Evolutionary conservation across 371 early-diverging fungal genomes (phyloP), one percentile per base, ranked within the genome.

Genomic region (Blyttiomyces sp.): DNA sequence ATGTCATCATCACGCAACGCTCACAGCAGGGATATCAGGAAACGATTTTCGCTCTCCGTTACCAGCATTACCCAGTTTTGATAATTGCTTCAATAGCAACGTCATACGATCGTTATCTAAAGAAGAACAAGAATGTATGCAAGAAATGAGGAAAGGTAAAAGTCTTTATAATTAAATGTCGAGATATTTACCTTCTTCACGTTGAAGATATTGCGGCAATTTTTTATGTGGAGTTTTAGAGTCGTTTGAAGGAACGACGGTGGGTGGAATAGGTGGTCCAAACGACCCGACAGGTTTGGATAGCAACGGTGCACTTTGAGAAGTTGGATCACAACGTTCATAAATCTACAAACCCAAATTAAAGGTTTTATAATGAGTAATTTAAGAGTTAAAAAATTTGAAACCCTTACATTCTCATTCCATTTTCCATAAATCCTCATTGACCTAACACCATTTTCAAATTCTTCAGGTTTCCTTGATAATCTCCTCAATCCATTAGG

Each of bases 371-470:
- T n/a, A 9, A 11, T 32, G 9, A 9, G 13, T 19, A 5, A 48
- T 49, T 49, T n/a, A 30, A 34, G 23, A 49, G 33, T 9, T 9
- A 53, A 54, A 43, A 43, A 28, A 17, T 24, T 23, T 42, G 4
- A 6, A 30, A 24, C 6, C 0, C 33, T 44, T 28, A 57, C 63
- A 39, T 24, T 24, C 27, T 55, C 57, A 16, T 30, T 57, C 63
- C 63, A 63, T 5, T 26, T 24, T n/a, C 63, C 63, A 23, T 57
- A 50, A 17, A 57, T 56, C n/a, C 55, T 46, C 30, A 57, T 42
- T 23, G 43, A 35, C 19, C 62, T 28, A 32, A 43, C 62, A 34
- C 45, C 27, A 23, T 55, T 54, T 13, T 33, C 49, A 3, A 23
- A 4, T 19, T 43, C 24, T 9, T 23, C 28, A 35, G 57, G 27